Base-by-base conservation (phyloP, 495 filamentous ascomycete species). In the Bacidia gigantensis region DNA sequence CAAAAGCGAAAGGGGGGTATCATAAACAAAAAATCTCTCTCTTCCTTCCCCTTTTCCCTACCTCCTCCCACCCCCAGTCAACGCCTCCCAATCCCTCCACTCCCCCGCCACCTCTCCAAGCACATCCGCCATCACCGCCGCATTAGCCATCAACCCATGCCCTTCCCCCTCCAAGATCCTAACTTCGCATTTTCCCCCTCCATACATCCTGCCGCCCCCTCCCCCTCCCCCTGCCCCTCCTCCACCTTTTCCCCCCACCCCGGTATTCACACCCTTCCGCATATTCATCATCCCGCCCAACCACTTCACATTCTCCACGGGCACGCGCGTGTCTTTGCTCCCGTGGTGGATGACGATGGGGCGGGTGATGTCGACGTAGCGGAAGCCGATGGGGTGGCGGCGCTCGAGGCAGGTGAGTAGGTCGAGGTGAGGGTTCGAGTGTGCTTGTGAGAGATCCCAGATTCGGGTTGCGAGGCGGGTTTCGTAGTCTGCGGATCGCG, bases 241-340 rank as follows among this genome's bases (percentile, higher is more conserved):
- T 87, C 84, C 93, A 98, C 93, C 93, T 60, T 98, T 93, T 3
- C 88, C 89, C 64, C 97, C 92, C 3, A 86, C 88, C 55, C 95
- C 85, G 10, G 97, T 71, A 3, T 96, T 77, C 11, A 93, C 72
- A 17, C 97, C 88, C 65, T 97, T 90, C 61, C 89, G 92, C 39
- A 84, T 75, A 21, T 82, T 77, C 92, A 98, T 97, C 35, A 82
- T 88, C 63, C 89, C 88, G 21, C 87, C 89, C 17, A 99, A 72
- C 92, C 92, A 99, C 51, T 81, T 75, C 21, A 95, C 86, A 64
- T 97, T 99, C 38, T 95, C 93, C 17, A 94, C 82, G 0, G 92
- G 92, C 11, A 99, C 92, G 14, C 92, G 76, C 5, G 84, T 89
- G 58, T 99, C 92, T 60, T 82, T 82, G 61, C 80, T 87, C 11